Base-by-base conservation (phyloP, 2,329 filamentous ascomycete genomes). In the Curvularia sp. region DNA sequence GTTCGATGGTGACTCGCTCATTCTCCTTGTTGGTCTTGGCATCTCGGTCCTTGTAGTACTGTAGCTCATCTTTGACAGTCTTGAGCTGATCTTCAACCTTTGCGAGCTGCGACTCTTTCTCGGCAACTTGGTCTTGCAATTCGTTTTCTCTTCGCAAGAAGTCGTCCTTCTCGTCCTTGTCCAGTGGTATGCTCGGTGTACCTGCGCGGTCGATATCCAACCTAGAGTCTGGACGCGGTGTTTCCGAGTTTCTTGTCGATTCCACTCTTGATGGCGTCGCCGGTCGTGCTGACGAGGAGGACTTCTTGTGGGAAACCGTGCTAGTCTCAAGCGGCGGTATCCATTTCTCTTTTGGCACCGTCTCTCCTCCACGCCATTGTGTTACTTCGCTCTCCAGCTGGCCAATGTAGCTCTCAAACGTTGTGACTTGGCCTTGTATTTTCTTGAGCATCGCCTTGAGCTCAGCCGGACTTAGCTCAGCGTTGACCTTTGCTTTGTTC, bases 401-500 rank as follows among this genome's bases (percentile, higher is more conserved):
- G 19, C 87, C 84, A 60, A 98, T 91, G 74, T 98, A 98, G 57
- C 82, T 87, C 75, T 97, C 91, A 77, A 96, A 98, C 15, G 87
- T 93, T 21, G 91, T 92, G 66, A 95, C 89, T 76, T 97, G 93
- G 51, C 86, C 87, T 78, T 97, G 93, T 13, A 93, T 92, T 79
- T 97, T 97, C 80, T 92, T 93, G 75, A 99, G 87, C 72, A 97
- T 85, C 49, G 88, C 85, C 80, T 98, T 99, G 82, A 99, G 87
- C 79, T 99, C 95, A 12, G 93, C 88, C 45, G 95, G 95, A 72
- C 94, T 98, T 71, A 99, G 86, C 79, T 99, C 95, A 45, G 94
- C 93, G 76, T 99, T 99, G 85, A 99, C 90, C 89, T 98, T 99
- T 79, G 95, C 95, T 85, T 98, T 98, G 83, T 98, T 98, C 89